phyloP scores from a whole-genome alignment of 306 rosid species.

The Trifolium repens region DNA sequence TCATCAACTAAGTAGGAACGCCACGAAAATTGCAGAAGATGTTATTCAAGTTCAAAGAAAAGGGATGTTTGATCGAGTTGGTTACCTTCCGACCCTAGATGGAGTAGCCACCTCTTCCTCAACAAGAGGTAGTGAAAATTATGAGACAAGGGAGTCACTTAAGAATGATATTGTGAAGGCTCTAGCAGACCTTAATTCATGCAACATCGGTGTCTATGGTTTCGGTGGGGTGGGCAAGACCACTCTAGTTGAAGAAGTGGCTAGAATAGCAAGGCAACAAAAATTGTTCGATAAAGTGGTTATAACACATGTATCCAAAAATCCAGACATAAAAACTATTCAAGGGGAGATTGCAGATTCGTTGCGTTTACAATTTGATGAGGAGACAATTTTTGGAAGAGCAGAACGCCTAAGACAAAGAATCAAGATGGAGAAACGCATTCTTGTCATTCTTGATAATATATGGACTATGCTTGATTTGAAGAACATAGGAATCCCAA shows the following conservation, averaged over 20 bases:
- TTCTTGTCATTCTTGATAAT: slow-evolving; percentile 18
- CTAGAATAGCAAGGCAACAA: neutral
- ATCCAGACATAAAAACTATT: neutral
- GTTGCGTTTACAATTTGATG: neutral
- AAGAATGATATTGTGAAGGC: neutral
- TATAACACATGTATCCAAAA: neutral
- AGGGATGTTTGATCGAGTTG: neutral
- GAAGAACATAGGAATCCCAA: slow-evolving; percentile 1
- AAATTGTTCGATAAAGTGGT: slow-evolving; percentile 24
- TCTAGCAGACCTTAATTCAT: neutral
- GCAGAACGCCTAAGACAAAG: neutral
- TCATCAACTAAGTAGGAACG: too few relatives aligned
- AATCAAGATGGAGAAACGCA: neutral
- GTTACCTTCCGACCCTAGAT: neutral
- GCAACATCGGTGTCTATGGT: slow-evolving; percentile 28
- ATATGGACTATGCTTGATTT: neutral
- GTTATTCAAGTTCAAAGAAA: neutral
- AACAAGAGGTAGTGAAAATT: neutral
- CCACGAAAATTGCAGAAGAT: neutral
- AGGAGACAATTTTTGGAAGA: neutral
- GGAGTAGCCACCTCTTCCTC: neutral
- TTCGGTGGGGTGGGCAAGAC: neutral
- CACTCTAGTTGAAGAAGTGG: slow-evolving; percentile 4
- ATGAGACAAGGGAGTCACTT: neutral
- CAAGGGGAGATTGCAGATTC: slow-evolving; percentile 3